Evolutionary conservation across 2,329 filamentous ascomycete genomes (phyloP).

Genomic region (Thelonectria blattea): DNA sequence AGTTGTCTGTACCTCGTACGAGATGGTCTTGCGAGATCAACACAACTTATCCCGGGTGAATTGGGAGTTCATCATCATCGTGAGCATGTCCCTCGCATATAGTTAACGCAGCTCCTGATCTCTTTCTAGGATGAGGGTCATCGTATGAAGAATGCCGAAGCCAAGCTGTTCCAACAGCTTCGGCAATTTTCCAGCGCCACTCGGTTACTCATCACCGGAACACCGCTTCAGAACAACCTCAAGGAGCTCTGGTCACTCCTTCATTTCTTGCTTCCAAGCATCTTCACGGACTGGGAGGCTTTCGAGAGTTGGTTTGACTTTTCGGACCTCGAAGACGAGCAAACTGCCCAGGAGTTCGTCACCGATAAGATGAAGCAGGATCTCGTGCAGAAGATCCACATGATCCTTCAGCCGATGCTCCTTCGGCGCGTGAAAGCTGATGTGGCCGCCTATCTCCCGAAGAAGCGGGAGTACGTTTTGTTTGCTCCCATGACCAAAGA

Average conservation of each 20-base stretch:
- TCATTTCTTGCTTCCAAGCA: slow-evolving; percentile 89
- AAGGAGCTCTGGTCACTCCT: slow-evolving; percentile 94
- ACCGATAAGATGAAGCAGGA: slow-evolving; percentile 70
- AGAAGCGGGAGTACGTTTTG: slow-evolving; percentile 94
- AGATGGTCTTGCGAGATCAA: slow-evolving; percentile 92
- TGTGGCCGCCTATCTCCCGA: slow-evolving; percentile 88
- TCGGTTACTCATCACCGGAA: slow-evolving; percentile 90
- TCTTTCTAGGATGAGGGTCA: slow-evolving; percentile 82
- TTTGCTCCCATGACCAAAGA: slow-evolving; percentile 91
- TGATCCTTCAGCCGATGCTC: slow-evolving; percentile 89
- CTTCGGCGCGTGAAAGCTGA: slow-evolving; percentile 90
- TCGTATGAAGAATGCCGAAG: slow-evolving; percentile 95
- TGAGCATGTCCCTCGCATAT: slow-evolving; percentile 46
- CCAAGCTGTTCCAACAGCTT: slow-evolving; percentile 86
- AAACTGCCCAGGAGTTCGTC: slow-evolving; percentile 78
- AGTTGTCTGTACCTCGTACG: slow-evolving; percentile 92
- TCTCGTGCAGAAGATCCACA: slow-evolving; percentile 77
- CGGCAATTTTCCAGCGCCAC: slow-evolving; percentile 90
- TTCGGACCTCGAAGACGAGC: slow-evolving; percentile 84
- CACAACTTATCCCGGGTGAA: slow-evolving; percentile 81
- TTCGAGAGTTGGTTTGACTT: slow-evolving; percentile 99
- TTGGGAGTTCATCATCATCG: slow-evolving; percentile 98
- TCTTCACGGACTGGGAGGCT: slow-evolving; percentile 90
- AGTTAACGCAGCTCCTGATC: slow-evolving; percentile 27
- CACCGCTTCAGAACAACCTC: slow-evolving; percentile 93